Evolutionary conservation across 2,329 filamentous ascomycete genomes (phyloP).

Genomic region (Colletotrichum eleusines): DNA sequence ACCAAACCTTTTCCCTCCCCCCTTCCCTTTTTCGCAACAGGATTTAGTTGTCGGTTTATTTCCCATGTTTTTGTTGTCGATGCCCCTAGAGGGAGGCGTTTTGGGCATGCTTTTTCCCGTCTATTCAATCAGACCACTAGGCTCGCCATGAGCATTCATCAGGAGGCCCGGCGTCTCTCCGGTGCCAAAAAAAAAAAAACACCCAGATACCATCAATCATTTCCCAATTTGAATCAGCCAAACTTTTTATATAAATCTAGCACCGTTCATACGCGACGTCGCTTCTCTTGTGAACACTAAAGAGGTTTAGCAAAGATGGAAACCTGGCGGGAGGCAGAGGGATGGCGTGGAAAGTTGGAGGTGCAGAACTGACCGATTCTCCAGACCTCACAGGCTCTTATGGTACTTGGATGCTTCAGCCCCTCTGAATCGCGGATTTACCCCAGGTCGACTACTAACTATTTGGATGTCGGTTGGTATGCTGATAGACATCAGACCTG

Average conservation of each 20-base stretch:
- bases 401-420: not conserved
- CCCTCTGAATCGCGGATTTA: no score
- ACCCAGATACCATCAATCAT: not conserved
- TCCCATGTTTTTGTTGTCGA: not conserved
- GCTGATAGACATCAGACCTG: no score
- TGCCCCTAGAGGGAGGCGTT: not conserved
- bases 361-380: not conserved
- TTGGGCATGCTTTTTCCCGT: no score
- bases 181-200: not conserved
- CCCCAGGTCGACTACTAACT: not conserved
- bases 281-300: no score
- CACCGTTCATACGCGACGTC: not conserved
- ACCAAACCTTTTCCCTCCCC: not conserved
- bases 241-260: no score
- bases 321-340: not conserved
- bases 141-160: not conserved
- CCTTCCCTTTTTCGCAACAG: no score
- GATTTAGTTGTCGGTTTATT: not conserved
- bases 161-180: not conserved
- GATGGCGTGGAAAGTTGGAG: not conserved
- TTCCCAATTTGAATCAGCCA: not conserved
- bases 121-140: not conserved
- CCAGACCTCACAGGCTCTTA: not conserved
- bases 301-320: not conserved
- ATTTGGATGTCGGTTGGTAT: no score